Percentiles rank a stretch among this genome's conserved stretches.
Conservation (phyloP, 192 early-diverging fungal genomes). For the Allomyces macrogynus region DNA sequence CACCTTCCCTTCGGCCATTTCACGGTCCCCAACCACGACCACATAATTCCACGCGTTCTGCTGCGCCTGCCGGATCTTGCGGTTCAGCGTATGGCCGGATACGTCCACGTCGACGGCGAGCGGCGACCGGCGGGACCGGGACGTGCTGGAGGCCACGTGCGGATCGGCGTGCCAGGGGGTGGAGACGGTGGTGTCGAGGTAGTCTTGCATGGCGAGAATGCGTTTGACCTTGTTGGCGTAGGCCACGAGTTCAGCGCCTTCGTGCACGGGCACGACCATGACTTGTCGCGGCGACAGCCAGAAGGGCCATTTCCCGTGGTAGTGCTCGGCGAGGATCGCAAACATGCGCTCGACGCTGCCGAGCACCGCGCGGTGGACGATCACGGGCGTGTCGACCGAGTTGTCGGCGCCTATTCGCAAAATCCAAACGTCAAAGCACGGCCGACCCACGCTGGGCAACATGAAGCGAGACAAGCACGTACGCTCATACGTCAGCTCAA, state of each 20-base stretch:
- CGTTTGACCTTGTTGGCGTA: neutral
- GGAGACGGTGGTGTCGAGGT: neutral
- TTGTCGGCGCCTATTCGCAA: slow-evolving; percentile 25
- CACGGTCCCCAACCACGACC: neutral
- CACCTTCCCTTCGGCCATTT: neutral
- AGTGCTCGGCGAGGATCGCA: slow-evolving; percentile 87
- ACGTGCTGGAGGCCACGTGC: neutral
- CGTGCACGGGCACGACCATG: slow-evolving; percentile 50
- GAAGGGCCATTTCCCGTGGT: slow-evolving; percentile 79
- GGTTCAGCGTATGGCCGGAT: slow-evolving; percentile 69
- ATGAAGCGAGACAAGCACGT: neutral
- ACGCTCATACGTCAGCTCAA: slow-evolving; percentile 50
- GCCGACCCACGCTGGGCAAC: too few relatives aligned
- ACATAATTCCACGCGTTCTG: slow-evolving; percentile 10
- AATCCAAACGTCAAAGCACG: neutral
- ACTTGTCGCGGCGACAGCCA: slow-evolving; percentile 88
- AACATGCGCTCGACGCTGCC: slow-evolving; percentile 85
- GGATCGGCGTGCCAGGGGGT: neutral
- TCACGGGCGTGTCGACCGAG: slow-evolving; percentile 49
- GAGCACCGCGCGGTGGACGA: slow-evolving; percentile 83
- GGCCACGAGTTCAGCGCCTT: neutral
- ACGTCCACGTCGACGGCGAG: slow-evolving; percentile 47
- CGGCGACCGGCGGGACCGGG: neutral
- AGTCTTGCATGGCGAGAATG: neutral
- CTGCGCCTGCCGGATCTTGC: slow-evolving; percentile 95